Base-by-base conservation (phyloP, 129 eudicot species). In the Lactuca saligna region DNA sequence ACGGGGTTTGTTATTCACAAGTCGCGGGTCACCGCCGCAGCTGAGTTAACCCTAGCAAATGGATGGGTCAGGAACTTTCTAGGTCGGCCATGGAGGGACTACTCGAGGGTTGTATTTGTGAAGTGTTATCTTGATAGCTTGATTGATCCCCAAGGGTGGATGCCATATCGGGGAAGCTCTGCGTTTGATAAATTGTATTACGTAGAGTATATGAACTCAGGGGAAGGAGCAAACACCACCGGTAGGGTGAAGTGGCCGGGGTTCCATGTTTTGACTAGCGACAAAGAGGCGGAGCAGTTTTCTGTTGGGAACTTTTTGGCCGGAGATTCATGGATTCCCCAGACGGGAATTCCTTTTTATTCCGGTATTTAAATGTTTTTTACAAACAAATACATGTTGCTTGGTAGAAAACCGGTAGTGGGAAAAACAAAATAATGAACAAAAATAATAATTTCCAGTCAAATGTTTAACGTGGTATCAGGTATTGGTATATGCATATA, bases 11-110 rank as follows among this genome's bases (percentile, higher is more conserved):
- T 82, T 2, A 70, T 82, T 48, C 79, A 78, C 3, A 66, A 79
- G 55, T 75, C 87, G 1, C 69, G 72, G 3, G 71, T 81, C 60
- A 39, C 12, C 17, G 70, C 67, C 3, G 58, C 78, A 66, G 57
- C 73, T 5, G 82, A 71, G 13, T 62, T 69, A 12, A 17, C 13
- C 16, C 69, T 34, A 12, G 20, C 13, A 12, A 32, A 55, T 0
- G 56, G 54, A 16, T 41, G 53, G 37, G 58, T 68, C 33, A 48
- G 49, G 73, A 76, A 73, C 0, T 81, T 20, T 77, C 68, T 81
- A 3, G 85, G 85, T 31, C 69, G 85, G 13, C 85, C 85, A 6
- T 81, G 85, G 85, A 49, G 75, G n/a, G 70, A 72, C 12, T 81
- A 61, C 65, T 68, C 85, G 48, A 67, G 82, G 31, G 77, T 79